Evolutionary conservation across 257 asterid species (phyloP), one percentile per base, ranked within the genome.

Genomic region (Vinca minor): DNA sequence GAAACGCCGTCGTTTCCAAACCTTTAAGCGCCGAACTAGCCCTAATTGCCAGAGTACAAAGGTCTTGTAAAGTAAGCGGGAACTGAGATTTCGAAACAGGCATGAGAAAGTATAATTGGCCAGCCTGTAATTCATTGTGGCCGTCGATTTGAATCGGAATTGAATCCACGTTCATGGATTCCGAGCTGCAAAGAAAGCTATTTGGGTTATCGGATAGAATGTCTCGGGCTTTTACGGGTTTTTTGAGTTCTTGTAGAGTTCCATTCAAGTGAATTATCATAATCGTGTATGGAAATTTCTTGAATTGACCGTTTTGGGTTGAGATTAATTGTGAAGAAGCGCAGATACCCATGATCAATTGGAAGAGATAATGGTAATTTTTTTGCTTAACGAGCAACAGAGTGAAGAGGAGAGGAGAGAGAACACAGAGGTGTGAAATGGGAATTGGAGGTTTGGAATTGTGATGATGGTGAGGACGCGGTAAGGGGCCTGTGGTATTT

Each of bases 181-280:
- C 87, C 2, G 87, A 68, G 74, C 84, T 69, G 77, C 89, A 85
- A 4, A 83, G 69, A 61, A 71, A 78, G 78, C 81, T 77, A 31
- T 62, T 36, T 0, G 73, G 85, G 72, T 79, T 78, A 60, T 26
- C 63, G 67, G 84, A 69, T 15, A 83, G 66, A 45, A 77, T 64
- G 68, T 83, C 84, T 29, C 48, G 77, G 41, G 80, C 77, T 69
- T 69, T 79, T 47, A 68, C 47, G 68, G 62, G 71, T 41, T 74
- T 65, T 69, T 73, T 78, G 72, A 79, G 73, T 75, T 81, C 85
- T 21, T 75, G 76, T 15, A 79, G 66, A 47, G 68, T 69, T 48
- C 93, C 89, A 26, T 83, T 75, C 15, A 70, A 39, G 42, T 75
- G 67, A 42, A 85, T 77, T 65, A 85, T 74, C 42, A 56, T 31